phyloP scores from a whole-genome alignment of 495 filamentous ascomycete species.

The Penicillium dipodomyicola region DNA sequence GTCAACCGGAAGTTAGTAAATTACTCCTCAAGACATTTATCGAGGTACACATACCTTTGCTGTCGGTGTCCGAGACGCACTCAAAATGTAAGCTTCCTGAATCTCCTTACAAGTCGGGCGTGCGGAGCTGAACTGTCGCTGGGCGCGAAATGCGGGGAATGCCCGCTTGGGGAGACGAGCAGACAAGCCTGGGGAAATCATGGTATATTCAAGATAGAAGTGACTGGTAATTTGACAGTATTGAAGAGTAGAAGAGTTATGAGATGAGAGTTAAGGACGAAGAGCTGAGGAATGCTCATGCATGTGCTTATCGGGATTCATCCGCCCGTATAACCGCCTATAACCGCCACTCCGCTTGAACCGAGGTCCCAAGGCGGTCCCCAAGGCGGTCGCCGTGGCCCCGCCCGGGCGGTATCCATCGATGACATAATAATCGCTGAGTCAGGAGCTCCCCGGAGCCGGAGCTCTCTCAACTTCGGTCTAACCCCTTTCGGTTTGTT shows the following conservation, averaged over 20 bases:
- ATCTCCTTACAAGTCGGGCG: slow-evolving; percentile 62
- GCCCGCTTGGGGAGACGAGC: slow-evolving; percentile 33
- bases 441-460: not conserved
- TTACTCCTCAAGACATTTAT: not conserved
- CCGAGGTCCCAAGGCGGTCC: slow-evolving; percentile 37
- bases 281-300: slow-evolving; percentile 6
- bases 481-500: slow-evolving; percentile 5
- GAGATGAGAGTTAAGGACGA: not conserved
- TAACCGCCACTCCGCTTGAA: slow-evolving; percentile 31
- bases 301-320: slow-evolving; percentile 3
- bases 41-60: slow-evolving; percentile 59
- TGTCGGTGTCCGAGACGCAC: slow-evolving; percentile 82
- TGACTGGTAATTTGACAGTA: not conserved
- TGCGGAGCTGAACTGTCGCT: slow-evolving; percentile 67
- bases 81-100: slow-evolving; percentile 87
- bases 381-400: slow-evolving; percentile 17
- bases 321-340: slow-evolving; percentile 23
- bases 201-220: slow-evolving; percentile 8
- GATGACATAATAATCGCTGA: slow-evolving; percentile 22
- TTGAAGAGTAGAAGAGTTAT: not conserved
- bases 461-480: not conserved
- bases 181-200: slow-evolving; percentile 30
- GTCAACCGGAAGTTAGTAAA: not conserved
- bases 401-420: too few species aligned
- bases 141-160: slow-evolving; percentile 46